These are phyloP conservation scores for Lachancea lanzarotensis DNA, from an alignment of 805 yeast genomes.

Conservation along the genomic window DNA sequence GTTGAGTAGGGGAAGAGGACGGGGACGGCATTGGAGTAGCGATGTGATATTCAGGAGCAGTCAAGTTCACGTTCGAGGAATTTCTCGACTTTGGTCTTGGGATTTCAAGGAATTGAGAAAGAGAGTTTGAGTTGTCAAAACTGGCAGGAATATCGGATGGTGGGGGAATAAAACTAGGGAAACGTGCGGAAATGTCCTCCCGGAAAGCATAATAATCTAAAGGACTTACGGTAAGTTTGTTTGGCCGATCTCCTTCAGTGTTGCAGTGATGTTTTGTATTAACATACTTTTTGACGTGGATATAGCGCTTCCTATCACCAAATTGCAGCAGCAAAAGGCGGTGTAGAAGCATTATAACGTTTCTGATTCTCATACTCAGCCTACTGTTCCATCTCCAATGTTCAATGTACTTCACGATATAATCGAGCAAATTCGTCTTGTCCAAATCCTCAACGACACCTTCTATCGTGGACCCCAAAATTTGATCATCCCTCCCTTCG, in stretches of 20 bases:
- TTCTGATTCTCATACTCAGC: slow-evolving; percentile 44
- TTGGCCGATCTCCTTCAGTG: slow-evolving; percentile 13
- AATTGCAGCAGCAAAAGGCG: slow-evolving; percentile 52
- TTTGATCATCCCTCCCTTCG: slow-evolving; percentile 14
- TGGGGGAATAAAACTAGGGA: slow-evolving; percentile 61
- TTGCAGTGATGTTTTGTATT: slow-evolving; percentile 34
- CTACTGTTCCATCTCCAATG: slow-evolving; percentile 57
- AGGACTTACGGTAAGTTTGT: slow-evolving; percentile 56
- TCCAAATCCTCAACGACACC: slow-evolving; percentile 13
- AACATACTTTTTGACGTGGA: slow-evolving; percentile 42
- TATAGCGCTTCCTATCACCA: slow-evolving; percentile 46
- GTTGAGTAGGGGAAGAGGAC: slow-evolving; percentile 42
- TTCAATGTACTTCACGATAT: slow-evolving; percentile 47
- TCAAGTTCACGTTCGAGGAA: slow-evolving; percentile 25
- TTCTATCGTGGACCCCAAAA: neutral
- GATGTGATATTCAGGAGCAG: slow-evolving; percentile 35
- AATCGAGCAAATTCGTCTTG: slow-evolving; percentile 35
- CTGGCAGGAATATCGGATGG: slow-evolving; percentile 41
- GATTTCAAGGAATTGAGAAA: slow-evolving; percentile 52
- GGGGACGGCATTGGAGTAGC: slow-evolving; percentile 92
- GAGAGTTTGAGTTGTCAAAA: slow-evolving; percentile 44
- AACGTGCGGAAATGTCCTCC: slow-evolving; percentile 66
- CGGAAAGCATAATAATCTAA: slow-evolving; percentile 78
- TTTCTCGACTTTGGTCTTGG: slow-evolving; percentile 43
- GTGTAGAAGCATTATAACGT: slow-evolving; percentile 47